Conservation (phyloP, 2,329 filamentous ascomycete genomes). For the Aspergillus quadrilineatus region DNA sequence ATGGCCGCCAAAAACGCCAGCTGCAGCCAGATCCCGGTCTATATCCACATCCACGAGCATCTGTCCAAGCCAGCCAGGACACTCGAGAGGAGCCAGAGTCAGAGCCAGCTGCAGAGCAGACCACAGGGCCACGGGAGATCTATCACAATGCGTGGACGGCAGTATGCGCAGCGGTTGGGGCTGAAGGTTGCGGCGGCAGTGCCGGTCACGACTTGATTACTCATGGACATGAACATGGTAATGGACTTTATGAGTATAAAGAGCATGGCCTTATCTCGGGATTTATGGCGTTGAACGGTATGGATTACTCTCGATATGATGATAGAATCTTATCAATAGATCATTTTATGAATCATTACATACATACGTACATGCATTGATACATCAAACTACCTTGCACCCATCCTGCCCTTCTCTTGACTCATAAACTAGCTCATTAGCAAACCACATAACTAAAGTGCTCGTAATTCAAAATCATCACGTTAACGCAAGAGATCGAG, state of each 20-base stretch:
- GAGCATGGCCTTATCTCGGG: too few species aligned
- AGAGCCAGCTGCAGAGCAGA: neutral
- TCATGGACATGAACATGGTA: neutral
- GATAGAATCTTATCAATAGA: neutral
- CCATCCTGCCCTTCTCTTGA: neutral
- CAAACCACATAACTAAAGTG: too few species aligned
- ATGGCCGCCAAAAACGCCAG: neutral
- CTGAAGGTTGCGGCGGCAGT: neutral
- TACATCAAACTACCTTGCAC: neutral
- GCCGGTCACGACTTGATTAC: neutral
- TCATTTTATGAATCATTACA: neutral
- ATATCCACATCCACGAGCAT: slow-evolving; percentile 1
- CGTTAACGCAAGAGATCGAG: neutral
- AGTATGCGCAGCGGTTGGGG: slow-evolving; percentile 3
- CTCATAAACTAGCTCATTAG: too few species aligned
- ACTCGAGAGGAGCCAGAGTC: neutral
- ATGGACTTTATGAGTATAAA: neutral
- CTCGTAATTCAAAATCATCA: too few species aligned
- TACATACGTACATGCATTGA: neutral
- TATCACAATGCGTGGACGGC: neutral
- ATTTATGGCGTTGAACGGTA: too few species aligned
- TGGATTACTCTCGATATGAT: too few species aligned
- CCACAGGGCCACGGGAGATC: neutral
- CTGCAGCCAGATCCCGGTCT: neutral
- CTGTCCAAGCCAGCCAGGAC: neutral